Conservation (phyloP, 306 rosid genomes). For the Corylus americana region DNA sequence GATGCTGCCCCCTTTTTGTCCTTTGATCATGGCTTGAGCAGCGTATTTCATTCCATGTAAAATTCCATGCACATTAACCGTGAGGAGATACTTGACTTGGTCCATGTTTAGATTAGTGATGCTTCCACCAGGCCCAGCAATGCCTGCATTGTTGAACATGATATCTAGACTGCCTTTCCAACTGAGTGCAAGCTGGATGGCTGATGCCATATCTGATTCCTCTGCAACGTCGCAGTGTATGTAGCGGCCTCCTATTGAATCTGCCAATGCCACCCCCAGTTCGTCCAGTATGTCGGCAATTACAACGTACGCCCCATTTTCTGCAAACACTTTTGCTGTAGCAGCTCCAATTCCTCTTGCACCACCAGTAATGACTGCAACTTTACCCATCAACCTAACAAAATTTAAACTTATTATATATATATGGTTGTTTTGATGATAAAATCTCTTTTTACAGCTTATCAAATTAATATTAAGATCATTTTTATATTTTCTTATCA, state of each 20-base stretch:
- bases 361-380: slow-evolving; percentile 79
- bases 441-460: background rate
- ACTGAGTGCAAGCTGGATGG: slow-evolving; percentile 47
- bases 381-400: slow-evolving; percentile 56
- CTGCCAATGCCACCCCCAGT: slow-evolving; percentile 48
- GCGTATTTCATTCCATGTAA: slow-evolving; percentile 80
- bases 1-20: slow-evolving; percentile 54
- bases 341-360: slow-evolving; percentile 91
- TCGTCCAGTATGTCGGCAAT: slow-evolving; percentile 80
- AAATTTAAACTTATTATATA: background rate
- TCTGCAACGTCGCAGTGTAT: slow-evolving; percentile 75
- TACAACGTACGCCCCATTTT: slow-evolving; percentile 68
- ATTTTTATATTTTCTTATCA: background rate
- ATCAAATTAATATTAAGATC: background rate
- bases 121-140: slow-evolving; percentile 59
- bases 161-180: slow-evolving; percentile 78
- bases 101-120: slow-evolving; percentile 59
- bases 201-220: slow-evolving; percentile 71
- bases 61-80: slow-evolving; percentile 56
- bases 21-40: slow-evolving; percentile 67
- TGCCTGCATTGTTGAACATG: slow-evolving; percentile 84
- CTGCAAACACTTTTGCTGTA: slow-evolving; percentile 63
- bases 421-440: too few relatives aligned
- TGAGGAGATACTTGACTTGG: slow-evolving; percentile 34
- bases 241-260: slow-evolving; percentile 57